Conservation (phyloP, 2,329 filamentous ascomycete genomes). For the Herpotrichia juniperi region DNA sequence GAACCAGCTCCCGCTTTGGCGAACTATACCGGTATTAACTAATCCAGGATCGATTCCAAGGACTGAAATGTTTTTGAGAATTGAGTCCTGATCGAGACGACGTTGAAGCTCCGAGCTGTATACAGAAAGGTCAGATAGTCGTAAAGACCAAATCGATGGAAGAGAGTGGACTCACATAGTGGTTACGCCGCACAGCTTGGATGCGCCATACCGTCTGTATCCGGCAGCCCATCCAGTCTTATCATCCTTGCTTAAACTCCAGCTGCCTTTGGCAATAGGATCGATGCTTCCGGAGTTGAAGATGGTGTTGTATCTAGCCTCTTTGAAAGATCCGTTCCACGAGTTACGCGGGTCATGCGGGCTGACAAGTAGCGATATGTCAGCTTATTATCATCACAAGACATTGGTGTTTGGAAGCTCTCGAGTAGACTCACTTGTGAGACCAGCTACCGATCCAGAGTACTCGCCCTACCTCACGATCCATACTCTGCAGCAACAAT, state of each 20-base stretch:
- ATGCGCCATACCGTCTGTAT: slow-evolving; percentile 10
- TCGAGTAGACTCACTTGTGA: slow-evolving; percentile 23
- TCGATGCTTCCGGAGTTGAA: slow-evolving; percentile 1
- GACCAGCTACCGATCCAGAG: slow-evolving; percentile 39
- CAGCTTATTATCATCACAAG: slow-evolving; percentile 2
- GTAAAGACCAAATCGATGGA: background rate
- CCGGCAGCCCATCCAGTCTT: slow-evolving; percentile 8
- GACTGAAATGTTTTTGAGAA: slow-evolving; percentile 11
- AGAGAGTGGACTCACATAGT: slow-evolving; percentile 5
- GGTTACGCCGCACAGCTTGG: slow-evolving; percentile 7
- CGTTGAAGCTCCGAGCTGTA: slow-evolving; percentile 11
- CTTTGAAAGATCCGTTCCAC: slow-evolving; percentile 9
- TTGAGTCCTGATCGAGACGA: slow-evolving; percentile 9
- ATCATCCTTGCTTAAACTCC: slow-evolving; percentile 7
- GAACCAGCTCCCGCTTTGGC: slow-evolving; percentile 4
- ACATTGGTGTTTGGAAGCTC: slow-evolving; percentile 5
- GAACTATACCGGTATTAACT: slow-evolving; percentile 9
- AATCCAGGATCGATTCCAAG: slow-evolving; percentile 11
- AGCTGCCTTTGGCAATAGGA: slow-evolving; percentile 7
- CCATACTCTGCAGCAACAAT: slow-evolving; percentile 42
- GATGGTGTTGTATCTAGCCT: slow-evolving; percentile 9
- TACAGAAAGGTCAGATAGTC: slow-evolving; percentile 1
- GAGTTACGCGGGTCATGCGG: slow-evolving; percentile 11
- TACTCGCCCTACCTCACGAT: slow-evolving; percentile 37
- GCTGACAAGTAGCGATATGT: slow-evolving; percentile 2